Evolutionary conservation across 2,329 filamentous ascomycete species (phyloP).

Genomic region (Pseudogymnoascus sp.): DNA sequence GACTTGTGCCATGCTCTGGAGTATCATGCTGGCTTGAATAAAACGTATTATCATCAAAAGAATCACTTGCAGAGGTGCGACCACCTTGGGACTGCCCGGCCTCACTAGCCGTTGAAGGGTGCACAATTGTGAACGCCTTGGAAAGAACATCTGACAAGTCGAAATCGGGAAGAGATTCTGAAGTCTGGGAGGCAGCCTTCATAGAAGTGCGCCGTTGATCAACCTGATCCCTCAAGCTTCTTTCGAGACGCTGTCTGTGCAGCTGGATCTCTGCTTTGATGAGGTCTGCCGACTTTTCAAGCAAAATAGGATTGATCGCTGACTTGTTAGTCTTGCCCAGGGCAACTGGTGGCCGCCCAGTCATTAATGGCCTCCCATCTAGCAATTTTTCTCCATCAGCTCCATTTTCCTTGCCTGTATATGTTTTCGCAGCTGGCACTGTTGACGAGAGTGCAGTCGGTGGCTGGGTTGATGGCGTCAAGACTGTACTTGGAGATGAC

Average conservation of each 20-base stretch:
- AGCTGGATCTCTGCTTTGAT: conserved; percentile 74
- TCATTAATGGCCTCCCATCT: background rate
- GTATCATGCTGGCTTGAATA: conserved; percentile 93
- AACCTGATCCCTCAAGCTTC: conserved; percentile 65
- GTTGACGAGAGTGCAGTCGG: conserved; percentile 14
- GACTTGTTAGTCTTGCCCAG: conserved; percentile 40
- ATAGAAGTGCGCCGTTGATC: conserved; percentile 49
- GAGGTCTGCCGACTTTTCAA: conserved; percentile 79
- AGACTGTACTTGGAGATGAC: conserved; percentile 10
- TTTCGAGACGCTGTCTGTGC: conserved; percentile 75
- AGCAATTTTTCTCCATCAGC: background rate
- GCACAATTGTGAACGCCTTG: conserved; percentile 62
- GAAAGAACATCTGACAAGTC: conserved; percentile 65
- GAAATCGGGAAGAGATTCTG: conserved; percentile 53
- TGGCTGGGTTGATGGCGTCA: conserved; percentile 19
- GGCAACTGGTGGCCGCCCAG: background rate
- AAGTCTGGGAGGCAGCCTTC: conserved; percentile 35
- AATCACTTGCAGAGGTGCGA: conserved; percentile 64
- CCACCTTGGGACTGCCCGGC: conserved; percentile 46
- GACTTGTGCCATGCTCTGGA: conserved; percentile 43
- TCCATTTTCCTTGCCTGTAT: conserved; percentile 11
- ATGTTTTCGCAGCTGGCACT: conserved; percentile 20
- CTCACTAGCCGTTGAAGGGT: conserved; percentile 50
- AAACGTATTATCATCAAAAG: conserved; percentile 87
- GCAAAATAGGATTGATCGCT: conserved; percentile 72